Base-by-base conservation (phyloP, 169 alveolate species). In the Plasmodium sp. region DNA sequence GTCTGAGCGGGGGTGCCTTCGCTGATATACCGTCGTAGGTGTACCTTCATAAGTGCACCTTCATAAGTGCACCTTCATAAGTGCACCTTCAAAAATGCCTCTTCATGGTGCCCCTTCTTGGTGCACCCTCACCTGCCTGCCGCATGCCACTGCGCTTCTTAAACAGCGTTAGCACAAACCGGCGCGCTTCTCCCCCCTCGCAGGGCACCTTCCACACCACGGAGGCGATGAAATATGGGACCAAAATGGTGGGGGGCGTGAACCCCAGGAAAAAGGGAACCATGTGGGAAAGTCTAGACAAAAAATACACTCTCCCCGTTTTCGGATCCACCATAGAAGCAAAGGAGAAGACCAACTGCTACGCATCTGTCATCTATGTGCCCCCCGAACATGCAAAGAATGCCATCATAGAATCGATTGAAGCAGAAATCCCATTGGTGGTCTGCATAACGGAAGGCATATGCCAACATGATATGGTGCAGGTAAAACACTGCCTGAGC, bases 391-490 rank as follows among this genome's bases (percentile, higher is more conserved):
- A 95, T 79, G 99, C 99, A 3, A 99, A 99, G 34, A 95, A 92
- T 27, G 99, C 99, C 22, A 98, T 98, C 67, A 90, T 98, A 67
- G 99, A 99, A 92, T 99, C 99, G 31, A 96, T 98, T 14, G 99
- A 98, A 95, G 99, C 99, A 3, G 99, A 98, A 93, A 94, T 99
- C 81, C 98, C 98, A 7, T 95, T 99, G 72, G 98, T 98, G 75
- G 99, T 99, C 34, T 98, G 99, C 94, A 99, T 99, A 94, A 99
- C 99, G 3, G 99, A 99, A 94, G 99, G 99, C 36, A 98, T 99
- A 94, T 99, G 99, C 31, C 98, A 97, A 86, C 99, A 98, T 91
- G 99, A 99, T 94, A 99, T 99, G 99, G 97, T 98, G 79, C 98
- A 97, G 96, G 99, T 99, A 27, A 98, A 97, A 77, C 93, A 96